phyloP scores from a whole-genome alignment of 257 asterid species.

The Cruciata laevipes region DNA sequence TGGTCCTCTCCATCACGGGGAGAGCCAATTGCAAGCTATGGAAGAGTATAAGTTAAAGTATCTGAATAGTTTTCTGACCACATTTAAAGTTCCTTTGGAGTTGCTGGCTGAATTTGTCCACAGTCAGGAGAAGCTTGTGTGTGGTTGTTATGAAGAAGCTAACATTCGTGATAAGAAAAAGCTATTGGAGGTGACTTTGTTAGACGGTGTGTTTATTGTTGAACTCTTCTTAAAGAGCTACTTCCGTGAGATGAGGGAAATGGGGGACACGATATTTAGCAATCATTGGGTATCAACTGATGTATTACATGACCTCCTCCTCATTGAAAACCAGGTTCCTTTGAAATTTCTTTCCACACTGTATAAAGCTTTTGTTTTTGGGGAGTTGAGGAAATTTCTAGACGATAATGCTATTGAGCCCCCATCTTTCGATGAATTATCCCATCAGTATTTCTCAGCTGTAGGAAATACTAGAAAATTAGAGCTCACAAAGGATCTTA shows the following conservation, averaged over 20 bases:
- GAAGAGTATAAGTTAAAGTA: no score
- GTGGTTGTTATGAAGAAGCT: not conserved
- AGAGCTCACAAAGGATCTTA: not conserved
- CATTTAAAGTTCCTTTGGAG: no score
- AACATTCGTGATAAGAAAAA: not conserved
- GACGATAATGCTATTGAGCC: not conserved
- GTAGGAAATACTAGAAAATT: conserved; percentile 16
- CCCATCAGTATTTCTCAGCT: conserved; percentile 21
- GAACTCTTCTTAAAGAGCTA: conserved; percentile 22
- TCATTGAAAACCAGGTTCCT: conserved; percentile 32
- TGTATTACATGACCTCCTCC: conserved; percentile 21
- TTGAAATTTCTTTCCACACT: conserved; percentile 6
- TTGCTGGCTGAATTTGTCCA: no score
- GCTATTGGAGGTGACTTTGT: conserved; percentile 12
- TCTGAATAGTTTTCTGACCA: no score
- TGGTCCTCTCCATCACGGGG: no score
- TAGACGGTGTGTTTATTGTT: conserved; percentile 24
- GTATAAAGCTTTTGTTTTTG: not conserved
- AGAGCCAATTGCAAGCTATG: no score
- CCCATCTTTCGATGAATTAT: conserved; percentile 19
- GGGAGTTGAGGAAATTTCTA: not conserved
- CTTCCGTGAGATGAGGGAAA: conserved; percentile 16
- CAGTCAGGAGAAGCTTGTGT: no score
- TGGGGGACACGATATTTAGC: conserved; percentile 20
- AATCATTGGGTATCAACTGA: conserved; percentile 22